Percentiles rank a stretch among this genome's conserved stretches.
These are phyloP conservation scores for Populus hybrid DNA, from an alignment of 441 rosid species.

Conservation along the genomic window DNA sequence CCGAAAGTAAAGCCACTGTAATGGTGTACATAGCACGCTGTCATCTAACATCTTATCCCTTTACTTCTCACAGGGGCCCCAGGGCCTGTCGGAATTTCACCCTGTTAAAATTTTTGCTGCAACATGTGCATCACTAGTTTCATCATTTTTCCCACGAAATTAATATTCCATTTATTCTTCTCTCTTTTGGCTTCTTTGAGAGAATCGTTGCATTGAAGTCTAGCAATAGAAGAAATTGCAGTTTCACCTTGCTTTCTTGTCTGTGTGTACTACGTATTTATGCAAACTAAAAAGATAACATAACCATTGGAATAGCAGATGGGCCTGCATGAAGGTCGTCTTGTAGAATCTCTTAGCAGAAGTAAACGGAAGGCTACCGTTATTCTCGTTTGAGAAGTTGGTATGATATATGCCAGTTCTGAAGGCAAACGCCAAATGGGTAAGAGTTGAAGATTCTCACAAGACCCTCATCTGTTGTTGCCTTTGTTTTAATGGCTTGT, in stretches of 20 bases:
- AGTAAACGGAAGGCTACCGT: not conserved
- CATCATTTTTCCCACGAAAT: not conserved
- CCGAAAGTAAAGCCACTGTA: constrained; percentile 39
- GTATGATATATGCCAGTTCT: not conserved
- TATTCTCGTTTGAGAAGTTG: not conserved
- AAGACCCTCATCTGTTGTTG: not conserved
- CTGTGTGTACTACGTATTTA: not conserved
- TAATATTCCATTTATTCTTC: constrained; percentile 51
- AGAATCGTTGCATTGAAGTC: constrained; percentile 20
- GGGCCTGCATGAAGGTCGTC: not conserved
- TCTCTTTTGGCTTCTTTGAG: not conserved
- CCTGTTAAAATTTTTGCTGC: constrained; percentile 46
- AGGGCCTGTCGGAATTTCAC: constrained; percentile 22
- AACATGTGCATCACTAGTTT: constrained; percentile 12
- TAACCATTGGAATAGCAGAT: not conserved
- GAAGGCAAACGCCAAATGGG: not conserved
- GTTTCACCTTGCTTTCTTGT: constrained; percentile 5
- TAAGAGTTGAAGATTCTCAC: not conserved
- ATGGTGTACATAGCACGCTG: constrained; percentile 28
- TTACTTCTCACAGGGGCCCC: constrained; percentile 18
- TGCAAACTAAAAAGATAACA: not conserved
- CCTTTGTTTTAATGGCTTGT: not conserved
- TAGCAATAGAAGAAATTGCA: constrained; percentile 11
- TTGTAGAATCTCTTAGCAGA: not conserved
- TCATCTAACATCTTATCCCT: constrained; percentile 8